These are phyloP conservation scores for Macadamia integrifolia DNA, from an alignment of 164 flowering plant genomes.

Conservation along the genomic window DNA sequence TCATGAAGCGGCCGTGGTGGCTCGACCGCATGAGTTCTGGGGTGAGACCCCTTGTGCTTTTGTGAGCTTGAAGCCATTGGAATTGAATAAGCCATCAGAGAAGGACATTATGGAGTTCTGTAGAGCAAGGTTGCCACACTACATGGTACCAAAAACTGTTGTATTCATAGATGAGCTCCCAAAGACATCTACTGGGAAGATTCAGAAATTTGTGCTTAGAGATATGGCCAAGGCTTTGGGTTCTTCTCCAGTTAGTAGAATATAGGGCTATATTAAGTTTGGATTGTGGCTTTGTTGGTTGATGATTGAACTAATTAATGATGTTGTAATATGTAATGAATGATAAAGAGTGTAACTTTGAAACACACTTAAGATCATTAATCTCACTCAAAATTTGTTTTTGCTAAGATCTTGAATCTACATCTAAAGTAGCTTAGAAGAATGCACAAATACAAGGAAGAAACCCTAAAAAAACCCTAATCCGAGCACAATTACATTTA, in stretches of 20 bases:
- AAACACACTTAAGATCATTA: too few relatives aligned
- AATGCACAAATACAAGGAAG: too few relatives aligned
- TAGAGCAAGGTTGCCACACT: conserved; percentile 32
- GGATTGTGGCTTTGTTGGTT: too few relatives aligned
- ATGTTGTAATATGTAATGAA: too few relatives aligned
- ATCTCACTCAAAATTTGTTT: too few relatives aligned
- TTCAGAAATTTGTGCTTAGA: conserved; percentile 46
- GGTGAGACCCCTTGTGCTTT: conserved; percentile 24
- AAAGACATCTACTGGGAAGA: conserved; percentile 53
- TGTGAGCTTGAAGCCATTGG: conserved; percentile 26
- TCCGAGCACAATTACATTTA: too few relatives aligned
- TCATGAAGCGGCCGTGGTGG: conserved; percentile 50
- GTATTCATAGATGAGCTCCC: conserved; percentile 37
- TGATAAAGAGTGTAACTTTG: too few relatives aligned
- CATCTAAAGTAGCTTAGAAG: too few relatives aligned
- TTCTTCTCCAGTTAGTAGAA: conserved; percentile 15
- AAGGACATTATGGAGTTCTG: conserved; percentile 38
- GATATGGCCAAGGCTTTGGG: conserved; percentile 39
- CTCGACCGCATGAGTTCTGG: conserved; percentile 4
- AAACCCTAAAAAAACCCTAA: too few relatives aligned
- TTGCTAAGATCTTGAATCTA: too few relatives aligned
- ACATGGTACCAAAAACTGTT: conserved; percentile 19
- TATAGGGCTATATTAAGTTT: conserved; percentile 5
- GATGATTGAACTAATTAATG: too few relatives aligned
- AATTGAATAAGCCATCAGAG: conserved; percentile 15